These are phyloP conservation scores for Salicornia ramosissima DNA, from an alignment of 148 eudicot genomes.

Conservation along the genomic window DNA sequence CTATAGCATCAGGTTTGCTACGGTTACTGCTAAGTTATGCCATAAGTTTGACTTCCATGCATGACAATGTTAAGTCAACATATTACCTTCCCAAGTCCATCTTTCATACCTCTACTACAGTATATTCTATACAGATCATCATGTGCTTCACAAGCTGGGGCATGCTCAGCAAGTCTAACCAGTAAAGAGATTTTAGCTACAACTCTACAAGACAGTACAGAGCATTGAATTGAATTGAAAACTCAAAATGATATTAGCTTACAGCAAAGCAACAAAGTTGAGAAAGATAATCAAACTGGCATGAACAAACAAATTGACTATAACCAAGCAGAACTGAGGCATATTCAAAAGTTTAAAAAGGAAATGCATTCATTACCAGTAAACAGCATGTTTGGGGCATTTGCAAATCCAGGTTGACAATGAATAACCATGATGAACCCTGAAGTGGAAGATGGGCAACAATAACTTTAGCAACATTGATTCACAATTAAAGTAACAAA, in stretches of 20 bases:
- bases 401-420: slow-evolving; percentile 24
- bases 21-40: neutral
- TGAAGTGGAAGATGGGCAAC: slow-evolving; percentile 5
- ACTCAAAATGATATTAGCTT: neutral
- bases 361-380: slow-evolving; percentile 28
- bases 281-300: too few relatives aligned
- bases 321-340: neutral
- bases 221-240: too few relatives aligned
- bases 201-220: too few relatives aligned
- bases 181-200: too few relatives aligned
- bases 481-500: neutral
- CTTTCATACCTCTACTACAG: neutral
- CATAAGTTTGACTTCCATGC: neutral
- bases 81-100: neutral
- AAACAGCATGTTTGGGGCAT: slow-evolving; percentile 13
- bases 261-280: too few relatives aligned
- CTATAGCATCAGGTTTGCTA: neutral
- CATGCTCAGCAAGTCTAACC: too few relatives aligned
- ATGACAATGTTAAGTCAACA: neutral
- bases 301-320: neutral
- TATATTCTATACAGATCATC: neutral
- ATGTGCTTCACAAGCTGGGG: neutral
- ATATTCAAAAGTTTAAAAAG: neutral
- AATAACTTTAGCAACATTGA: neutral
- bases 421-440: slow-evolving; percentile 29